Evolutionary conservation across 2,329 filamentous ascomycete species (phyloP).

Genomic region (Colletotrichum spaethianum): DNA sequence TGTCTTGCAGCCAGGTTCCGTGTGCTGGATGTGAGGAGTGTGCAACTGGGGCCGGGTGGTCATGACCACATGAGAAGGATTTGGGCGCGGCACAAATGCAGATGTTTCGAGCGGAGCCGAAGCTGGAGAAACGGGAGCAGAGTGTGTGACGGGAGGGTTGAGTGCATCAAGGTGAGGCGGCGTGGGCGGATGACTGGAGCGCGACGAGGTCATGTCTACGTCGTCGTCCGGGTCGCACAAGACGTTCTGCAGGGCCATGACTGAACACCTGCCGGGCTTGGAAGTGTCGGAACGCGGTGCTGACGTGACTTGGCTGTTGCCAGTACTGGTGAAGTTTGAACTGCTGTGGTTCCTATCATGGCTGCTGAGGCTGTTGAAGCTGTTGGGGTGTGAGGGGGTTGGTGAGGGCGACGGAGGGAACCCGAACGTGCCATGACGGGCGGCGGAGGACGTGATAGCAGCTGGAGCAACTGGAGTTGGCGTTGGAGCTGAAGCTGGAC

Average conservation of each 20-base stretch:
- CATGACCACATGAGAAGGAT: constrained; percentile 40
- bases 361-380: background rate
- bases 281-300: constrained; percentile 22
- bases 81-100: constrained; percentile 27
- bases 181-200: constrained; percentile 36
- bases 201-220: constrained; percentile 16
- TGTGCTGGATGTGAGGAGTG: constrained; percentile 23
- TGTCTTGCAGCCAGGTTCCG: constrained; percentile 37
- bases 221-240: constrained; percentile 37
- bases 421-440: constrained; percentile 28
- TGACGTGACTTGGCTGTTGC: background rate
- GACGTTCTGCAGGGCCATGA: constrained; percentile 40
- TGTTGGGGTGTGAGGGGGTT: constrained; percentile 34
- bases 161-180: constrained; percentile 32
- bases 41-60: constrained; percentile 35
- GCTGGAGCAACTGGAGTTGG: background rate
- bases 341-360: constrained; percentile 23
- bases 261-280: constrained; percentile 33
- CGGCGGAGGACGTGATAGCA: background rate
- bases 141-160: background rate
- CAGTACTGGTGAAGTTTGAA: constrained; percentile 18
- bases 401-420: constrained; percentile 37
- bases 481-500: background rate
- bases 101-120: constrained; percentile 21
- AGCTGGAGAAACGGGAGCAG: constrained; percentile 9